A percentile compares a stretch with the other conserved stretches of the same genome.
phyloP scores from a whole-genome alignment of 1,284 basidiomycete species.

The Ustilago trichophora region DNA sequence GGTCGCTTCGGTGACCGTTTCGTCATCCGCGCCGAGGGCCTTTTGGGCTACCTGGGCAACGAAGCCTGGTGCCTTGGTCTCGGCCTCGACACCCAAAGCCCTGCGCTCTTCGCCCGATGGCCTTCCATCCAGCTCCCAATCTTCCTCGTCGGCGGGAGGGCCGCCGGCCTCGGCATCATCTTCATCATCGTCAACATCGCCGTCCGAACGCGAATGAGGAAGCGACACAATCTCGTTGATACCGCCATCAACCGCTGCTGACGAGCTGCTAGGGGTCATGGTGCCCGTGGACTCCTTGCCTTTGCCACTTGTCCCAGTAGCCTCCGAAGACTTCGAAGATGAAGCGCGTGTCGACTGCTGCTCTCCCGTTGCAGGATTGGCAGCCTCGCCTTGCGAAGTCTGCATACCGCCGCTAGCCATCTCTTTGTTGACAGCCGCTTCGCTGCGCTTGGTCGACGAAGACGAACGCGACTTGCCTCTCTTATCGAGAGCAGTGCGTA shows the following conservation, averaged over 20 bases:
- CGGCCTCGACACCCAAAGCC: constrained; percentile 6
- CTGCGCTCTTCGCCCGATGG: constrained; percentile 26
- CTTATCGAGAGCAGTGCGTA: constrained; percentile 64
- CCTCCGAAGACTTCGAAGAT: not conserved
- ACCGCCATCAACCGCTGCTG: constrained; percentile 27
- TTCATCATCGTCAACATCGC: constrained; percentile 34
- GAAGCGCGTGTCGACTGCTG: constrained; percentile 1
- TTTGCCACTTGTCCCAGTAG: constrained; percentile 6
- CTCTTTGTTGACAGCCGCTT: constrained; percentile 68
- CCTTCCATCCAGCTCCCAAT: constrained; percentile 45
- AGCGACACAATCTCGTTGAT: constrained; percentile 41
- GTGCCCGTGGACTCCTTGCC: constrained; percentile 10
- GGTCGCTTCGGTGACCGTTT: constrained; percentile 29
- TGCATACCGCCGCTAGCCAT: constrained; percentile 51
- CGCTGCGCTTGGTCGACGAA: constrained; percentile 70
- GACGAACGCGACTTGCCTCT: constrained; percentile 43
- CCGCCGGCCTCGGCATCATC: constrained; percentile 20
- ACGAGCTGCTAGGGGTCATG: constrained; percentile 23
- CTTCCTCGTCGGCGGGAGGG: constrained; percentile 34
- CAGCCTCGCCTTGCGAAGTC: constrained; percentile 45
- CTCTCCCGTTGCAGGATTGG: constrained; percentile 46
- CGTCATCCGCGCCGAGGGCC: constrained; percentile 35
- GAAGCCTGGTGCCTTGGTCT: constrained; percentile 17
- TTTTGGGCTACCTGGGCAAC: constrained; percentile 28
- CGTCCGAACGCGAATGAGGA: constrained; percentile 31